Base-by-base conservation (phyloP, 2,329 filamentous ascomycete genomes). In the Aspergillus versicolor region DNA sequence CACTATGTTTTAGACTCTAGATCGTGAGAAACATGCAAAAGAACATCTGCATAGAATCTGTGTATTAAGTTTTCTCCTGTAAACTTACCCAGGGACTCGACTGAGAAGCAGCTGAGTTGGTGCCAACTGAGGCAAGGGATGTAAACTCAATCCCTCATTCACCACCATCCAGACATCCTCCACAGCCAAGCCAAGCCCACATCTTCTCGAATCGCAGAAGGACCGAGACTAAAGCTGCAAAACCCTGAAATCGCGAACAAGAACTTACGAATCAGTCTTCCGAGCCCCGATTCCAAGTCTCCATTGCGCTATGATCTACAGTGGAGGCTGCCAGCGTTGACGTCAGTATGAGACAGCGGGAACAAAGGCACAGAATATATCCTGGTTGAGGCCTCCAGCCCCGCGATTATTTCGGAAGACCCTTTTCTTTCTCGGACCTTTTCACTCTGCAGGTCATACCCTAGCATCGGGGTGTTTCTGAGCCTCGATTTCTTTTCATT, bases 271-370 rank as follows among this genome's bases (percentile, higher is more conserved):
- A 27, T 46, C 43, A 46, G 9, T 30, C 43, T 27, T 46, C 45
- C 45, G 11, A 24, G n/a, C 17, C 27, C 15, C n/a, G 8, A 8
- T 1, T 32, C 22, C 27, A 30, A 11, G 9, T 30, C 45, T 37
- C 4, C 27, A 34, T 19, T 15, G 9, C 30, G 30, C 27, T 30
- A 47, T 21, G 45, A 47, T 47, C 45, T 47, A 47, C 45, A 21
- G 8, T 13, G 9, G 22, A 7, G 34, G 47, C 40, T 19, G 34
- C 19, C 34, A 8, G 30, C 21, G 37, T 57, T 60, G 57, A 60
- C 54, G 57, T 60, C 54, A 57, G 50, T 54, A 52, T 45, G 50
- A 44, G 54, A 47, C 22, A 19, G 45, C 32, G 21, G 9, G 27
- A 21, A 42, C 12, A 30, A 24, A 24, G 48, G 24, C 19, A 6